Base-by-base conservation (phyloP, 139 green algal species). In the Asterochloris erici region DNA sequence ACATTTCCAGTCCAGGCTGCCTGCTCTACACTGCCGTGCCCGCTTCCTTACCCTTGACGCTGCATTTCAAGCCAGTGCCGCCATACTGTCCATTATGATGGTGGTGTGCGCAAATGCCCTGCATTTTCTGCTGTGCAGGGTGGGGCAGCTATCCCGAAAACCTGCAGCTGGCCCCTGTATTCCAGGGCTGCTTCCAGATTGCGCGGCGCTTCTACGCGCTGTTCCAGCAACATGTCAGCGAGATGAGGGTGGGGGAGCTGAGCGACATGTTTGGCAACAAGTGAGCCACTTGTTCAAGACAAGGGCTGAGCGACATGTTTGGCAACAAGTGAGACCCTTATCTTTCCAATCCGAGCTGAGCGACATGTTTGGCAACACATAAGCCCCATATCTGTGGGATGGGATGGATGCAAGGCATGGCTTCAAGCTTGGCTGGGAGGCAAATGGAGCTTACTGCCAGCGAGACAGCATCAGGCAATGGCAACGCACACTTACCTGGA, bases 151-250 rank as follows among this genome's bases (percentile, higher is more conserved):
- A 95, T 79, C 87, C 87, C 0, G n/a, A 73, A 0, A 14, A 86
- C 16, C 83, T 92, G 74, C 89, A 93, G 81, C 60, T 71, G 26
- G 91, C 91, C 85, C 68, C 76, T 1, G 87, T 93, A 14, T 95
- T 95, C 83, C 74, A 89, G 84, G 83, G 87, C 38, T 89, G 77
- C 0, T 84, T 26, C 12, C 79, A 79, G 6, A 61, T 83, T 0
- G 85, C 86, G 16, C 54, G 73, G 14, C 85, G 80, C 29, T 91
- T 91, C 81, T 95, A 89, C 84, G 84, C 88, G 19, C 78, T 94
- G 26, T 95, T 95, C 87, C 92, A 95, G 87, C 86, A 93, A 29
- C 89, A 94, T 79, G 90, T 90, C 60, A 92, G 85, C 9, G 29
- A 73, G 68, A 70, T 79, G n/a, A 27, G 64, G 10, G 26, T 73